phyloP scores from a whole-genome alignment of 2,329 filamentous ascomycete species.

The Lachnellula arida region DNA sequence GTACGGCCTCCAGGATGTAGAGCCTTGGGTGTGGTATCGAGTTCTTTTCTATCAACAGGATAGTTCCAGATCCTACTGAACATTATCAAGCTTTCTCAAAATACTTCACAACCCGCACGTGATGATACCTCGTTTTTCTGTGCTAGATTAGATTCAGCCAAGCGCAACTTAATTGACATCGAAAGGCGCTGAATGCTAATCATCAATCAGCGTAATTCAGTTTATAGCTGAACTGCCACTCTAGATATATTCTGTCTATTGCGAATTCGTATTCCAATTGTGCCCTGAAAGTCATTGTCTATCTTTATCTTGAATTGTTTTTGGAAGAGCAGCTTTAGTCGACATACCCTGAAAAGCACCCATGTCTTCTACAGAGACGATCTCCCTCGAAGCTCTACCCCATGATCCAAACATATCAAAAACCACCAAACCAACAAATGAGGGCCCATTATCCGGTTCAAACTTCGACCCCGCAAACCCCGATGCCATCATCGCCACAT shows the following conservation, averaged over 20 bases:
- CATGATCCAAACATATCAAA: neutral
- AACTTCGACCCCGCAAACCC: constrained; percentile 21
- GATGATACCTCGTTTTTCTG: neutral
- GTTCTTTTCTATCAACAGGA: too few relatives aligned
- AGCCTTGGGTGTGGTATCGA: too few relatives aligned
- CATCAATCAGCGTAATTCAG: too few relatives aligned
- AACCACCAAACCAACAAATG: neutral
- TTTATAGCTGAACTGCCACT: too few relatives aligned
- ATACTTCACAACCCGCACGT: neutral
- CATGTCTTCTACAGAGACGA: constrained; percentile 10
- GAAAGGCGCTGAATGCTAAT: neutral
- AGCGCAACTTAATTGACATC: neutral
- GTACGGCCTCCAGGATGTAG: too few relatives aligned
- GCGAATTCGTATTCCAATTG: too few relatives aligned
- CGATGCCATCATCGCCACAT: constrained; percentile 39
- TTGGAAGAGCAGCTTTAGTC: neutral
- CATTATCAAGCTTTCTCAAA: too few relatives aligned
- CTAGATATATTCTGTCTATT: too few relatives aligned
- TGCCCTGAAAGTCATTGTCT: neutral
- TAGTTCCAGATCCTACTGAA: too few relatives aligned
- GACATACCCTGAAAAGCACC: neutral
- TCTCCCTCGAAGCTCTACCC: constrained; percentile 8
- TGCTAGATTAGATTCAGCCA: neutral
- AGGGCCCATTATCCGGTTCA: neutral
- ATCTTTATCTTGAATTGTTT: neutral